A percentile compares a stretch with the other conserved stretches of the same genome.
Evolutionary conservation across 176 grass and related monocot genomes (phyloP).

Genomic region (Tillandsia fasciculata): DNA sequence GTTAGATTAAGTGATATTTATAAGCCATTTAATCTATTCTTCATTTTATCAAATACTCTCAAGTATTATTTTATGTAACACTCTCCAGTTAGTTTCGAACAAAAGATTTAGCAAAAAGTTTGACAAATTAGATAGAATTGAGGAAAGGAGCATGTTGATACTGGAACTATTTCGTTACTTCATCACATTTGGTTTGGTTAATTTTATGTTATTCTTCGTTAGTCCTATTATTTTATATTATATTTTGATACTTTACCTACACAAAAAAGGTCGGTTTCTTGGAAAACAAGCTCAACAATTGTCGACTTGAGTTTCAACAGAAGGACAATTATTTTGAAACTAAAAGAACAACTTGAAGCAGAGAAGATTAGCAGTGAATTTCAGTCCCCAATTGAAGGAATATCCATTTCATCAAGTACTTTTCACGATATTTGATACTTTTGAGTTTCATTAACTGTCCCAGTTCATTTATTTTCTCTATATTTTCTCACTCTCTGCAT

Average conservation of each 20-base stretch:
- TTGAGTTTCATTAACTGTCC: conserved; percentile 11
- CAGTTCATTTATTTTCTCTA: conserved; percentile 27
- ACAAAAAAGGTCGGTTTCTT: conserved; percentile 50
- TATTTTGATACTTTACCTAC: conserved; percentile 20
- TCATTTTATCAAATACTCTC: too few relatives aligned
- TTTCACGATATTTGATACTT: conserved; percentile 6
- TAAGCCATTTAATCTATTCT: too few relatives aligned
- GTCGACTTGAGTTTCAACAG: conserved; percentile 55
- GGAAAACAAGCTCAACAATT: conserved; percentile 56
- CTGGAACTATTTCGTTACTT: too few relatives aligned
- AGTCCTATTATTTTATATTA: conserved; percentile 5
- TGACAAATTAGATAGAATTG: too few relatives aligned
- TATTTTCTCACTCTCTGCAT: not conserved
- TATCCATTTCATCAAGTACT: conserved; percentile 39
- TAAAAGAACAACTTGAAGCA: conserved; percentile 47
- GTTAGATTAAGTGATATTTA: too few relatives aligned
- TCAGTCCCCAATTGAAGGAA: conserved; percentile 58
- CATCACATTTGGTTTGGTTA: too few relatives aligned
- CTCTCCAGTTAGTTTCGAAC: too few relatives aligned
- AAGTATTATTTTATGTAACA: too few relatives aligned
- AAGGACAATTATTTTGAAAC: conserved; percentile 51
- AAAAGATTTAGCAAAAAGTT: too few relatives aligned
- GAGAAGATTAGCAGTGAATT: conserved; percentile 49
- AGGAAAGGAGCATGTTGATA: too few relatives aligned
- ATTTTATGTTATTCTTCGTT: conserved; percentile 1